Percentiles rank a stretch among this genome's conserved stretches.
phyloP scores from a whole-genome alignment of 768 basidiomycete genomes.

The Serendipita sp. region DNA sequence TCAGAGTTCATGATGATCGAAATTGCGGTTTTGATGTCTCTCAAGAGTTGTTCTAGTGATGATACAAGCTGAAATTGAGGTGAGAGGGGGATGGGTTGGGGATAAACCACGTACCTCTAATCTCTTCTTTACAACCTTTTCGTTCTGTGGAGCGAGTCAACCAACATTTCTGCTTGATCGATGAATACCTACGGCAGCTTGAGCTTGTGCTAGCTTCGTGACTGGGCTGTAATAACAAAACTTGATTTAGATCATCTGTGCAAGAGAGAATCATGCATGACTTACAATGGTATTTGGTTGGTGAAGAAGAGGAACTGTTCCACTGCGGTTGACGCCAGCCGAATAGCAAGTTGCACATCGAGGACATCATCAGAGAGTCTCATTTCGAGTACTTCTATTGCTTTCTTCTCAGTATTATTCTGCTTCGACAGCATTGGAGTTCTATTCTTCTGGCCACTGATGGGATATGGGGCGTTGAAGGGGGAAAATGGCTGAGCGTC shows the following conservation, averaged over 20 bases:
- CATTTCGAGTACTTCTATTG: not conserved
- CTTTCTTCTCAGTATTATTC: not conserved
- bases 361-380: not conserved
- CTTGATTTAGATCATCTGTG: not conserved
- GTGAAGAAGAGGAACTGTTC: conserved; percentile 1
- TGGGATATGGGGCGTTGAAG: not conserved
- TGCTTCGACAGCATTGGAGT: not conserved
- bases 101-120: not conserved
- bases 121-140: not conserved
- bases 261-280: not conserved
- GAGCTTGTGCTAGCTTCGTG: not conserved
- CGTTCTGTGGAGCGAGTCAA: not conserved
- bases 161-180: not conserved
- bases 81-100: no score
- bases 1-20: not conserved
- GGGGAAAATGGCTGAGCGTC: not conserved
- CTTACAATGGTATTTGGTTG: not conserved
- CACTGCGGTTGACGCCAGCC: not conserved
- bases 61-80: not conserved
- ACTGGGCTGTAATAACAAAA: not conserved
- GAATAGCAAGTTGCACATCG: not conserved
- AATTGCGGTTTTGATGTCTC: not conserved
- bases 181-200: not conserved
- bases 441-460: not conserved
- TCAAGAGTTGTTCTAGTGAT: not conserved